Evolutionary conservation across 2,329 filamentous ascomycete genomes (phyloP), one percentile per base, ranked within the genome.

Genomic region (Beauveria scarabaeidicola): DNA sequence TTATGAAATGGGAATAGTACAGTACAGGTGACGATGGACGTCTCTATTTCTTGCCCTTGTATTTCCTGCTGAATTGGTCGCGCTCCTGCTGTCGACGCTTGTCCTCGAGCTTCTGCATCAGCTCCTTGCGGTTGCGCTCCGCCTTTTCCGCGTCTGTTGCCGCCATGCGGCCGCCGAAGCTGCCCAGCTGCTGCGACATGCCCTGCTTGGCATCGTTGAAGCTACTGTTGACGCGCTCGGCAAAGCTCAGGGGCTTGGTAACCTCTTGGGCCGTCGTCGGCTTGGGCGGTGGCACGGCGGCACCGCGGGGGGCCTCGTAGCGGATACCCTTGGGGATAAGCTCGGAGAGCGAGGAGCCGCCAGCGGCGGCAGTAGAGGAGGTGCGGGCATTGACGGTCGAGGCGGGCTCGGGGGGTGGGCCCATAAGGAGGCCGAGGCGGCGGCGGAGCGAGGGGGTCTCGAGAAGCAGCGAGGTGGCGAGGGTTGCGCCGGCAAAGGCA

Each of bases 41-140:
- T 29, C 19, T 19, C 38, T 50, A 41, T 4, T 57, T 57, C 36
- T 57, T 57, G 9, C 44, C 44, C 70, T 74, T 72, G 68, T 75
- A 77, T 67, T 77, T 75, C 61, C 69, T 73, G 46, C 76, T 71
- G 59, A 74, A 74, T 62, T 73, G 70, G 17, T 72, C 68, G 3
- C 72, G 67, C 63, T 73, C 70, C 61, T 74, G 68, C 63, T 73
- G 65, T 54, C 65, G 66, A 23, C 72, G 67, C 66, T 69, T 69
- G 13, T 69, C 62, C 65, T 76, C 74, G 9, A 74, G 62, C 67
- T 72, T 70, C 44, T 66, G 67, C 15, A 74, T 61, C 57, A 69
- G 62, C 41, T 75, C 68, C 62, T 66, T 69, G 57, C 72, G 70
- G 62, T 69, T 69, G 64, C 68, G 67, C 65, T 72, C 72, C 1